Evolutionary conservation across 192 early-diverging fungal species (phyloP).

Genomic region (Blastocladiella britannica): DNA sequence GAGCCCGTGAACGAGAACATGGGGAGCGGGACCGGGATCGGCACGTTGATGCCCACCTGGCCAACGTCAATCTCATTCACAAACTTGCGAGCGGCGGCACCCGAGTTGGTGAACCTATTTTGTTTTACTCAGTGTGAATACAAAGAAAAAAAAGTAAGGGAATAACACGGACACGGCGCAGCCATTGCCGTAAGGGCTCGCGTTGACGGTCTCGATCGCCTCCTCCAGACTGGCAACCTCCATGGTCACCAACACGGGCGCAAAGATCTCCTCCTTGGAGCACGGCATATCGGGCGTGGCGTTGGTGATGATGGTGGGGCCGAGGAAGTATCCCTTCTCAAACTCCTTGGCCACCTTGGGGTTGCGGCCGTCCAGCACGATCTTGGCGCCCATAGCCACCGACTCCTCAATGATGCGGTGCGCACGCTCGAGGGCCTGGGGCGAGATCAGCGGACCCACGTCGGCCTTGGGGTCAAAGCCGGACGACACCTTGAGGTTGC

Average conservation of each 20-base stretch:
- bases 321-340: constrained; percentile 85
- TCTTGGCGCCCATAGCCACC: constrained; percentile 62
- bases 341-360: constrained; percentile 41
- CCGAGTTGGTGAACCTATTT: constrained; percentile 90
- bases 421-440: constrained; percentile 51
- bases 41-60: constrained; percentile 74
- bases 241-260: constrained; percentile 70
- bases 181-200: constrained; percentile 72
- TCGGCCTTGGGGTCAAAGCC: constrained; percentile 74
- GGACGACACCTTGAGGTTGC: constrained; percentile 53
- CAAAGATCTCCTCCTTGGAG: constrained; percentile 77
- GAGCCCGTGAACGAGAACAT: constrained; percentile 93
- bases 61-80: constrained; percentile 73
- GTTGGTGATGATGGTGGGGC: constrained; percentile 68
- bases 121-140: too few species aligned
- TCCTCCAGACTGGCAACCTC: constrained; percentile 69
- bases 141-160: too few species aligned
- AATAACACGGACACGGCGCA: too few species aligned
- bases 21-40: constrained; percentile 89
- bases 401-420: constrained; percentile 57
- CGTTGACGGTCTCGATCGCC: constrained; percentile 74
- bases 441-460: constrained; percentile 74
- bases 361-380: constrained; percentile 76
- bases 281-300: constrained; percentile 13
- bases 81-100: constrained; percentile 69